Percentiles rank a stretch among this genome's conserved stretches.
phyloP scores from a whole-genome alignment of 208 protist species.

The Acanthamoeba triangularis region DNA sequence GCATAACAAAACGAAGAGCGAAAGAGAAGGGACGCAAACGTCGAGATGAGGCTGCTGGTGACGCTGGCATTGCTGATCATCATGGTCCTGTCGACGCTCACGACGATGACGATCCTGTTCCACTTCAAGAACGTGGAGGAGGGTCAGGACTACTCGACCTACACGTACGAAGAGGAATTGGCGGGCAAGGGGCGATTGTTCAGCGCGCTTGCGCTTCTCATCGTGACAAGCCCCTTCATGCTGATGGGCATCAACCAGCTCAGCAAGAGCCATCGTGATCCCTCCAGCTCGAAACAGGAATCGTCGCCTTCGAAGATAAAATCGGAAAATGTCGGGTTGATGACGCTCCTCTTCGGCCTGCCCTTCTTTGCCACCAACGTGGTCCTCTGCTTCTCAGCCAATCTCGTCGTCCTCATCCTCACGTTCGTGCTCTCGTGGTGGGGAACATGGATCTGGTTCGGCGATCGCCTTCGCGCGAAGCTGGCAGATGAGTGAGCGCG shows the following conservation, averaged over 20 bases:
- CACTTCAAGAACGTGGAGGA: constrained; percentile 25
- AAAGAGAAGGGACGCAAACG: not conserved
- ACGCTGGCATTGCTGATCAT: not conserved
- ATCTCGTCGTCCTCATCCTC: constrained; percentile 1
- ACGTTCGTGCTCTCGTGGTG: not conserved
- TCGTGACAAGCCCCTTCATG: constrained; percentile 12
- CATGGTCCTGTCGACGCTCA: constrained; percentile 15
- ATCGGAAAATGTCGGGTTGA: constrained; percentile 2
- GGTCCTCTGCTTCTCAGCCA: constrained; percentile 4
- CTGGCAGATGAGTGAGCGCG: not conserved
- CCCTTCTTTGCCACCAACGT: constrained; percentile 14
- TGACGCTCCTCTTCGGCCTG: constrained; percentile 30
- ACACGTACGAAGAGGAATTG: constrained; percentile 21
- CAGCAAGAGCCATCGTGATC: not conserved
- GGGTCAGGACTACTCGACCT: not conserved
- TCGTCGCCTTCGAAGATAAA: not conserved
- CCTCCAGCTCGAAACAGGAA: not conserved
- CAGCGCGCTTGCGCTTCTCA: not conserved
- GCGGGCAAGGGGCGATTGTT: not conserved
- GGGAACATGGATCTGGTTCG: constrained; percentile 20
- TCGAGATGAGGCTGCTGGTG: not conserved
- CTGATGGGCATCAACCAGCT: constrained; percentile 22
- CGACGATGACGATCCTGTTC: not conserved
- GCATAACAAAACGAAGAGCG: not conserved
- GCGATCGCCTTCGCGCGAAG: not conserved